phyloP scores from a whole-genome alignment of 257 asterid genomes.

The Plectranthus barbatus region DNA sequence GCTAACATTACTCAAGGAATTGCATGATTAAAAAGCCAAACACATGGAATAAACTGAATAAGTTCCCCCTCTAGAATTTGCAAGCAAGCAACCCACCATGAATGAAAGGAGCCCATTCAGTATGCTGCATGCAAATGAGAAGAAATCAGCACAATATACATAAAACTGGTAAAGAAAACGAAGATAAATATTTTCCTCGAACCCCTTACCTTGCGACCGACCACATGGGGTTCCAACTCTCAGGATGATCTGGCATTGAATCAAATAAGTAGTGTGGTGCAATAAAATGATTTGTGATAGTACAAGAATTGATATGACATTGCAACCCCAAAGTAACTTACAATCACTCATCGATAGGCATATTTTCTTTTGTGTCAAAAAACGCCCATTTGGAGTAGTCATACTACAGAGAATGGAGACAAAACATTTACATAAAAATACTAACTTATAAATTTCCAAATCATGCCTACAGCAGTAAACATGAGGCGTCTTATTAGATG shows the following conservation, averaged over 20 bases:
- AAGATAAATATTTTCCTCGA: neutral
- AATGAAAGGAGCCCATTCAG: slow-evolving; percentile 94
- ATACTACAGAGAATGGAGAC: slow-evolving; percentile 43
- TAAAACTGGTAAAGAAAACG: neutral
- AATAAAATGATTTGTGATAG: neutral
- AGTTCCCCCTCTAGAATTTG: neutral
- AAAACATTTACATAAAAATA: slow-evolving; percentile 1
- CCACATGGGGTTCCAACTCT: slow-evolving; percentile 73
- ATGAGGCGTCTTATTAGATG: neutral
- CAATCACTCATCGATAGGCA: slow-evolving; percentile 95
- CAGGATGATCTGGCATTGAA: slow-evolving; percentile 49
- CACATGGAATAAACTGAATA: neutral
- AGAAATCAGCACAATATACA: slow-evolving; percentile 27
- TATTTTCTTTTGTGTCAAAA: slow-evolving; percentile 82
- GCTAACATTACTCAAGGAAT: no score
- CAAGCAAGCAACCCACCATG: slow-evolving; percentile 62
- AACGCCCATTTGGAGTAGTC: slow-evolving; percentile 86
- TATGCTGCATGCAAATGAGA: slow-evolving; percentile 58
- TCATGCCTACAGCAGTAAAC: neutral
- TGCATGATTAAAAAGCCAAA: neutral
- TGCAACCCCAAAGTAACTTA: slow-evolving; percentile 28
- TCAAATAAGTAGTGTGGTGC: slow-evolving; percentile 12
- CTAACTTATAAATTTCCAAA: neutral
- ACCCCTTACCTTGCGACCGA: slow-evolving; percentile 46
- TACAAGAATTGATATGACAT: neutral